A percentile compares a stretch with the other conserved stretches of the same genome.
Conservation (phyloP, 2,329 filamentous ascomycete genomes). For the Colletotrichum gigasporum region DNA sequence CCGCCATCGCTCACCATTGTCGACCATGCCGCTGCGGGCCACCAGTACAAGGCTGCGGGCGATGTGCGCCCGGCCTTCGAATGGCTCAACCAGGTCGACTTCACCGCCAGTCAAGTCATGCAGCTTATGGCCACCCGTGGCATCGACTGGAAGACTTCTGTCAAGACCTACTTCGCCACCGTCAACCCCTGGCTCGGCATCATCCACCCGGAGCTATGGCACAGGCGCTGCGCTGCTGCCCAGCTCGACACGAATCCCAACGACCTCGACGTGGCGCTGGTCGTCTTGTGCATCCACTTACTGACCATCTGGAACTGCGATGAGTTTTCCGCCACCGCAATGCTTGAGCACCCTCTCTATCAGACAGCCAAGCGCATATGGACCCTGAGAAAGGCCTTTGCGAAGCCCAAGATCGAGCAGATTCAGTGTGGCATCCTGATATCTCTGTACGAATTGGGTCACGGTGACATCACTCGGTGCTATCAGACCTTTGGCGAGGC, state of each 20-base stretch:
- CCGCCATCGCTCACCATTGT: slow-evolving; percentile 44
- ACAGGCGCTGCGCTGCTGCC: slow-evolving; percentile 42
- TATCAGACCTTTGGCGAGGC: slow-evolving; percentile 54
- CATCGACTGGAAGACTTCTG: slow-evolving; percentile 48
- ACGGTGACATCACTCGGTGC: slow-evolving; percentile 51
- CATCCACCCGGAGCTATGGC: slow-evolving; percentile 44
- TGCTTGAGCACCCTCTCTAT: slow-evolving; percentile 51
- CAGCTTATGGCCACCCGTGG: slow-evolving; percentile 45
- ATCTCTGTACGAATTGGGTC: slow-evolving; percentile 55
- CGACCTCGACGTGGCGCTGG: slow-evolving; percentile 45
- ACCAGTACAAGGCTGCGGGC: slow-evolving; percentile 33
- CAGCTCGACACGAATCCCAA: slow-evolving; percentile 38
- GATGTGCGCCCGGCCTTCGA: slow-evolving; percentile 20
- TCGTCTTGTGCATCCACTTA: slow-evolving; percentile 54
- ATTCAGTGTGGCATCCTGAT: slow-evolving; percentile 52
- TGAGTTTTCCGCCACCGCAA: slow-evolving; percentile 48
- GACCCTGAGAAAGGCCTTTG: slow-evolving; percentile 45
- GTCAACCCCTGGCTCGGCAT: slow-evolving; percentile 53
- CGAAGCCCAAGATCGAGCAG: slow-evolving; percentile 48
- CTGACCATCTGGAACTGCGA: slow-evolving; percentile 43
- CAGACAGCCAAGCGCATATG: slow-evolving; percentile 49
- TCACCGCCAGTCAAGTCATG: slow-evolving; percentile 49
- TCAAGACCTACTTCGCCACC: slow-evolving; percentile 49
- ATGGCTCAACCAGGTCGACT: slow-evolving; percentile 43
- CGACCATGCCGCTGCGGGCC: slow-evolving; percentile 35